Conservation (phyloP, 208 protist species). For the Trypanosoma conorhini region DNA sequence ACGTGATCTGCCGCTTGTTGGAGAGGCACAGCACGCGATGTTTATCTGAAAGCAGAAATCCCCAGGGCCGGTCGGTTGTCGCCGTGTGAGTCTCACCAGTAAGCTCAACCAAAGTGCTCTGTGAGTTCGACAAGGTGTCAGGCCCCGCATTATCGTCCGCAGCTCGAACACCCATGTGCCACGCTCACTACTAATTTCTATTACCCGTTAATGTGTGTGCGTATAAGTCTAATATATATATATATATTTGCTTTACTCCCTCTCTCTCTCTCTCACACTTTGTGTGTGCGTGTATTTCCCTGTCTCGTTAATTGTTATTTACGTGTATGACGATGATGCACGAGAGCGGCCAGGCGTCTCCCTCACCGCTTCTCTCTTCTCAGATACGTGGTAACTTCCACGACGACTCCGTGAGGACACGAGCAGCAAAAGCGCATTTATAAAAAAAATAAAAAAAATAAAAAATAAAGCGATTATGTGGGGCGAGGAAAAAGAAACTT, state of each 20-base stretch:
- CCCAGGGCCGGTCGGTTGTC: constrained; percentile 32
- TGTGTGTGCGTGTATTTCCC: not conserved
- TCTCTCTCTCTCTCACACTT: not conserved
- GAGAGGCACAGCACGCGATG: constrained; percentile 37
- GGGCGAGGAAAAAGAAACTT: not conserved
- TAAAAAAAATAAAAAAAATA: not conserved
- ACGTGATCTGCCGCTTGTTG: constrained; percentile 32
- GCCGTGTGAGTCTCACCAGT: not conserved
- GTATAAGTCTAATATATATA: not conserved
- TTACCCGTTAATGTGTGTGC: not conserved
- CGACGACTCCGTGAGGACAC: not conserved
- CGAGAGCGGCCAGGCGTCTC: not conserved
- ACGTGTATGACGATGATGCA: not conserved
- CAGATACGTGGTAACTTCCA: not conserved
- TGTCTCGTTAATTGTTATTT: not conserved
- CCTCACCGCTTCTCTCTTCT: not conserved
- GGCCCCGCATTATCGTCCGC: not conserved
- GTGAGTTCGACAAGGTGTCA: not conserved
- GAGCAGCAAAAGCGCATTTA: not conserved
- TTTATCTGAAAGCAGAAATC: constrained; percentile 59
- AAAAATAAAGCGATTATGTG: no score
- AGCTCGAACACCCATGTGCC: not conserved
- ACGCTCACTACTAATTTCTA: not conserved
- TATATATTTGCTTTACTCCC: not conserved
- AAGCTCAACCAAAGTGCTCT: constrained; percentile 12